These are phyloP conservation scores for Ceriops zippeliana DNA, from an alignment of 345 rosid species.

Conservation along the genomic window DNA sequence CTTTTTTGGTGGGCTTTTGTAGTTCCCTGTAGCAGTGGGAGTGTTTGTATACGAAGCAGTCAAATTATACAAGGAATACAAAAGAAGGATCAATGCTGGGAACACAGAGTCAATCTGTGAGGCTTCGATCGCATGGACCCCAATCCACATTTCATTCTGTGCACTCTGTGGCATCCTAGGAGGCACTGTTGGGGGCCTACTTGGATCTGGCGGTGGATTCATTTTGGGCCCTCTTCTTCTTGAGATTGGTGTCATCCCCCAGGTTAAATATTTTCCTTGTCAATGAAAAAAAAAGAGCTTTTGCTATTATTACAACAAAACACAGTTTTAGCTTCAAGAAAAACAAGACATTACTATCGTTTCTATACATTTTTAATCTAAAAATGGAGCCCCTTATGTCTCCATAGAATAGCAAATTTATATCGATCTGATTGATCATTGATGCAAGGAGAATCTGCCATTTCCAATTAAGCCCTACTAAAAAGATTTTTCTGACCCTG, in stretches of 20 bases:
- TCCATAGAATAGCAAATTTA: too few relatives aligned
- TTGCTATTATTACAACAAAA: too few relatives aligned
- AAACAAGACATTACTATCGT: too few relatives aligned
- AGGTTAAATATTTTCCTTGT: slow-evolving; percentile 35
- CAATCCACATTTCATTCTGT: slow-evolving; percentile 64
- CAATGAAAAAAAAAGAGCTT: too few relatives aligned
- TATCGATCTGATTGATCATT: too few relatives aligned
- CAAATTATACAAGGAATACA: slow-evolving; percentile 54
- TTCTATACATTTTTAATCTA: too few relatives aligned
- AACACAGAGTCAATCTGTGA: slow-evolving; percentile 67
- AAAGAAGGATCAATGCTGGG: slow-evolving; percentile 53
- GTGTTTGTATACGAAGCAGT: slow-evolving; percentile 73
- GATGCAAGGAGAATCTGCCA: too few relatives aligned
- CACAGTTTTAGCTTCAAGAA: too few relatives aligned
- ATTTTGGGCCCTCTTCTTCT: slow-evolving; percentile 89
- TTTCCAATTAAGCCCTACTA: too few relatives aligned
- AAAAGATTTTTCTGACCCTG: too few relatives aligned
- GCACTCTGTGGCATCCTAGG: slow-evolving; percentile 81
- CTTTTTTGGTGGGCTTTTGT: slow-evolving; percentile 4
- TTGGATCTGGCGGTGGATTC: slow-evolving; percentile 97
- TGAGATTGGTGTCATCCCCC: slow-evolving; percentile 95
- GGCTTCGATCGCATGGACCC: slow-evolving; percentile 90
- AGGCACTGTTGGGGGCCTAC: slow-evolving; percentile 89
- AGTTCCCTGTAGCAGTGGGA: slow-evolving; percentile 62
- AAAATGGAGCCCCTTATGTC: too few relatives aligned